phyloP scores from a whole-genome alignment of 2,329 filamentous ascomycete species.

The Pyricularia sp. region DNA sequence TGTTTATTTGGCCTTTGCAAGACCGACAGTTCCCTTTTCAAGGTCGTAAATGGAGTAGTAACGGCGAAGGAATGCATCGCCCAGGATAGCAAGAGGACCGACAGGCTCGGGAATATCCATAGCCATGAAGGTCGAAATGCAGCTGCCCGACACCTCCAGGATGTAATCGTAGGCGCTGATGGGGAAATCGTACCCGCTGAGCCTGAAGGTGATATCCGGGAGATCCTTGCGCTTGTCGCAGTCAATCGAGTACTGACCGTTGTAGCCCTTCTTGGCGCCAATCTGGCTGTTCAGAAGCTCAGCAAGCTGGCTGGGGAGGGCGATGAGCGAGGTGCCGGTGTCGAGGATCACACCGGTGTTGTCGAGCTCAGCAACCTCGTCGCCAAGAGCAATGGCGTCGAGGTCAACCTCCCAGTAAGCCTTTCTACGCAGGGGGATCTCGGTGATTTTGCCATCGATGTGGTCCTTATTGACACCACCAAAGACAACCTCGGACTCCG shows the following conservation, averaged over 20 bases:
- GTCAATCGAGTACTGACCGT: constrained; percentile 91
- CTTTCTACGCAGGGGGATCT: constrained; percentile 92
- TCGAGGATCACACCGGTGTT: constrained; percentile 94
- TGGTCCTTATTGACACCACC: constrained; percentile 77
- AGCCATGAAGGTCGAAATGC: constrained; percentile 95
- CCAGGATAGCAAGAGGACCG: constrained; percentile 87
- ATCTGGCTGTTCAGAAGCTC: constrained; percentile 97
- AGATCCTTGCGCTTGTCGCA: constrained; percentile 72
- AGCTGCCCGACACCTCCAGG: constrained; percentile 85
- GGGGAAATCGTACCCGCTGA: constrained; percentile 85
- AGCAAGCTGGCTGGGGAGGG: constrained; percentile 78
- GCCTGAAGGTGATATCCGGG: constrained; percentile 82
- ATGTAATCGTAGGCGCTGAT: constrained; percentile 88
- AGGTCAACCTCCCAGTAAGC: constrained; percentile 99
- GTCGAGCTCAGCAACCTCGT: constrained; percentile 77
- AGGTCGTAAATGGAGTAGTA: constrained; percentile 97
- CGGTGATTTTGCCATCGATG: constrained; percentile 74
- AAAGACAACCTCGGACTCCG: constrained; percentile 75
- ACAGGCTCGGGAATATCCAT: constrained; percentile 84
- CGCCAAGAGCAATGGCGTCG: constrained; percentile 78
- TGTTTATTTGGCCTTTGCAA: constrained; percentile 63
- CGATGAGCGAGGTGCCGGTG: constrained; percentile 95
- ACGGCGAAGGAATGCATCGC: constrained; percentile 71
- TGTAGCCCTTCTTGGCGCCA: constrained; percentile 93
- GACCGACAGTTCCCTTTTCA: constrained; percentile 74